Conservation (phyloP, 2,329 filamentous ascomycete genomes). For the Fusarium drepaniforme region DNA sequence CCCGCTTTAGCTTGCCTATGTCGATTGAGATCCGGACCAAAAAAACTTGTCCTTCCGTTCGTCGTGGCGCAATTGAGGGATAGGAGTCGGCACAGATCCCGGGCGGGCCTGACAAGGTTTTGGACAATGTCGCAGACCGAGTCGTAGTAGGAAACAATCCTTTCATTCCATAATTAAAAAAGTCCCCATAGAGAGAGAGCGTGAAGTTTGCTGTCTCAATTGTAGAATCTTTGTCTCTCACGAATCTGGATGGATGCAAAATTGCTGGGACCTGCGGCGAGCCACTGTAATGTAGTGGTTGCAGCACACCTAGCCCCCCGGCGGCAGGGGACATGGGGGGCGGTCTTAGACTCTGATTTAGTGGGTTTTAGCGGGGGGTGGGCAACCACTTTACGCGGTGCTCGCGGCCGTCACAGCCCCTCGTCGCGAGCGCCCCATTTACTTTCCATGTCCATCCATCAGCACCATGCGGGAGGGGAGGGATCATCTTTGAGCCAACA, state of each 20-base stretch:
- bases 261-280: conserved; percentile 35
- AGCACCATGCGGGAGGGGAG: conserved; percentile 19
- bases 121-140: conserved; percentile 2
- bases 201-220: conserved; percentile 31
- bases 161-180: conserved; percentile 12
- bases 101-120: neutral
- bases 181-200: neutral
- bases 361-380: conserved; percentile 41
- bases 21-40: conserved; percentile 28
- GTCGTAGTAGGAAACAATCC: neutral
- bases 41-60: conserved; percentile 30
- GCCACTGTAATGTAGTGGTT: conserved; percentile 36
- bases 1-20: conserved; percentile 35
- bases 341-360: conserved; percentile 40
- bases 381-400: conserved; percentile 47
- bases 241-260: conserved; percentile 17
- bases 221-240: conserved; percentile 5
- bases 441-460: conserved; percentile 23
- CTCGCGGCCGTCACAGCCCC: conserved; percentile 41
- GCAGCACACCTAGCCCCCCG: conserved; percentile 31
- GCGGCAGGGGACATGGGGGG: conserved; percentile 27
- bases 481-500: conserved; percentile 39
- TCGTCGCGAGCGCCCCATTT: conserved; percentile 44
- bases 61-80: conserved; percentile 33
- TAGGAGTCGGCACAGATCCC: conserved; percentile 3